Percentiles rank a stretch among this genome's conserved stretches.
Conservation (phyloP, 2,329 filamentous ascomycete species). For the Didymella glomerata region DNA sequence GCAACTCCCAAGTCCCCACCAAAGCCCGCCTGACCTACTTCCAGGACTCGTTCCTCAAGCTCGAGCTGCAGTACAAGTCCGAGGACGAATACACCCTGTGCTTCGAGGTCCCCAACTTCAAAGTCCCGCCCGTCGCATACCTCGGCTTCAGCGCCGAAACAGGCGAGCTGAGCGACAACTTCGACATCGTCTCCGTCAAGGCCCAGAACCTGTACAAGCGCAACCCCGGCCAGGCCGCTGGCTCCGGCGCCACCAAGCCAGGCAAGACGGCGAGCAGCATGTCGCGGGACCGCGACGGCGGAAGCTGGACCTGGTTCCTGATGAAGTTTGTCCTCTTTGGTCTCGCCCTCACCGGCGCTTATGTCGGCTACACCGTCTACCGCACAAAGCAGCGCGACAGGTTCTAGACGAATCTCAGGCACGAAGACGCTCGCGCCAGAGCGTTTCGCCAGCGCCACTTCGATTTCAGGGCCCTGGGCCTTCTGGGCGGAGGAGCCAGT, state of each 20-base stretch:
- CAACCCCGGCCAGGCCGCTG: constrained; percentile 34
- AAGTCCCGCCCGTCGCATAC: constrained; percentile 77
- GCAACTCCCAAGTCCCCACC: constrained; percentile 75
- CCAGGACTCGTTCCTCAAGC: constrained; percentile 88
- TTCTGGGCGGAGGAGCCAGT: constrained; percentile 10
- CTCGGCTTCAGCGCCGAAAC: constrained; percentile 82
- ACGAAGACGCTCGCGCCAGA: background rate
- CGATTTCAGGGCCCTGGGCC: constrained; percentile 3
- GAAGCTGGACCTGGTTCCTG: constrained; percentile 75
- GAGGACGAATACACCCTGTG: constrained; percentile 89
- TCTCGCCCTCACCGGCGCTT: constrained; percentile 73
- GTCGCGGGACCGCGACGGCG: constrained; percentile 59
- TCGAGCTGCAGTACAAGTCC: constrained; percentile 93
- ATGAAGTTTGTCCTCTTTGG: constrained; percentile 84
- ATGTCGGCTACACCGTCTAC: constrained; percentile 87
- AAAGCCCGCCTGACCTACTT: constrained; percentile 93
- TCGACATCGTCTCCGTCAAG: constrained; percentile 89
- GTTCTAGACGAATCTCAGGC: constrained; percentile 47
- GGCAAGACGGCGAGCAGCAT: constrained; percentile 41
- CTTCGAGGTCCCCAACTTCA: constrained; percentile 74
- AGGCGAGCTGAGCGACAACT: constrained; percentile 95
- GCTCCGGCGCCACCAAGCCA: constrained; percentile 21
- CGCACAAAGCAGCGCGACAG: constrained; percentile 65
- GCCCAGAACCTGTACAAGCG: constrained; percentile 87
- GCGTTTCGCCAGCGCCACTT: constrained; percentile 17